Evolutionary conservation across 495 filamentous ascomycete species (phyloP).

Genomic region (Penicillium verhagenii): DNA sequence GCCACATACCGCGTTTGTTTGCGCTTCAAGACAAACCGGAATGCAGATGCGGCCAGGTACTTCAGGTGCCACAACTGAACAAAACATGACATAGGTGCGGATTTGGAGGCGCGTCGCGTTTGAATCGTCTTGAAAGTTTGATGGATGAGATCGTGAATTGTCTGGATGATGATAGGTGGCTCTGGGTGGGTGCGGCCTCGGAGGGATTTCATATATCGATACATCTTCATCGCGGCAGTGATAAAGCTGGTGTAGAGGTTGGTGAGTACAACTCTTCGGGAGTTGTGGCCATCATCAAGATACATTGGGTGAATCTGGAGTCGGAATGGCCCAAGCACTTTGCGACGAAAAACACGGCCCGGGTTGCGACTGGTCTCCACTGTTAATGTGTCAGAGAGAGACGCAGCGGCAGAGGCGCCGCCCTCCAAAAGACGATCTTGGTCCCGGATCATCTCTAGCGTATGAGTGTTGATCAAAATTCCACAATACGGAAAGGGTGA

Average conservation of each 20-base stretch:
- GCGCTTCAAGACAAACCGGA: constrained; percentile 58
- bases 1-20: constrained; percentile 67
- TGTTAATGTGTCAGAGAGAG: constrained; percentile 62
- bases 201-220: constrained; percentile 70
- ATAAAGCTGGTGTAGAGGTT: constrained; percentile 74
- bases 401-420: constrained; percentile 34
- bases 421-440: constrained; percentile 49
- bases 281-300: constrained; percentile 81
- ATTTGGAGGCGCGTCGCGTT: constrained; percentile 39
- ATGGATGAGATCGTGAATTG: constrained; percentile 63
- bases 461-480: constrained; percentile 67
- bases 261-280: constrained; percentile 58
- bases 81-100: constrained; percentile 49
- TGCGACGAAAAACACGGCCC: constrained; percentile 74
- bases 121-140: constrained; percentile 66
- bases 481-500: constrained; percentile 85
- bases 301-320: constrained; percentile 87
- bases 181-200: constrained; percentile 52
- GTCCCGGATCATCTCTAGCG: constrained; percentile 71
- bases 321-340: constrained; percentile 77
- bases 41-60: constrained; percentile 68
- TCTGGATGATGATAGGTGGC: constrained; percentile 56
- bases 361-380: constrained; percentile 69
- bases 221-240: constrained; percentile 80
- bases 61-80: constrained; percentile 64